Percentiles rank a stretch among this genome's conserved stretches.
These are phyloP conservation scores for Datisca glomerata DNA, from an alignment of 306 rosid species.

Conservation along the genomic window DNA sequence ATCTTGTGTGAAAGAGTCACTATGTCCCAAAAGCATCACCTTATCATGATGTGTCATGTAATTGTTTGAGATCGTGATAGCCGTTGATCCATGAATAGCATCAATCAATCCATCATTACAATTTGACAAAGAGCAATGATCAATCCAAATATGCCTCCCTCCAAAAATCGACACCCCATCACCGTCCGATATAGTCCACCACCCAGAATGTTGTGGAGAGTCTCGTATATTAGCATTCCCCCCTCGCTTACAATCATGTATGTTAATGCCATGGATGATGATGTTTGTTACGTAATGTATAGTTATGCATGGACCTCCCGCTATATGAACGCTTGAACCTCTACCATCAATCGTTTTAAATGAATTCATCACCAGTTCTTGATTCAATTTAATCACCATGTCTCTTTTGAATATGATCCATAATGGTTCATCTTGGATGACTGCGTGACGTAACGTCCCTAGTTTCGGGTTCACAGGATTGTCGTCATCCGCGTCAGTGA, in stretches of 20 bases:
- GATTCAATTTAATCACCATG: slow-evolving; percentile 49
- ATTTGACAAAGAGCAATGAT: slow-evolving; percentile 68
- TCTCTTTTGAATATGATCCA: too few species aligned
- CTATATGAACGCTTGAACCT: slow-evolving; percentile 82
- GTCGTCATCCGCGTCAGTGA: slow-evolving; percentile 57
- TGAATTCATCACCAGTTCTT: slow-evolving; percentile 74
- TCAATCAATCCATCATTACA: too few species aligned
- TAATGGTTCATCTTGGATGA: slow-evolving; percentile 74
- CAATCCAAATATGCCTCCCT: slow-evolving; percentile 58
- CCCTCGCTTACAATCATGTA: slow-evolving; percentile 68
- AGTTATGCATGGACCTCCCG: slow-evolving; percentile 64
- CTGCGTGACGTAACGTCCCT: slow-evolving; percentile 59
- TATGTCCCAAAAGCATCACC: slow-evolving; percentile 89
- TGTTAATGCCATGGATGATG: slow-evolving; percentile 68
- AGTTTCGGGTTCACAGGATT: slow-evolving; percentile 56
- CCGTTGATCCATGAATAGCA: too few species aligned
- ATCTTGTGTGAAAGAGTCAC: slow-evolving; percentile 54
- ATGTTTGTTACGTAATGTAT: slow-evolving; percentile 59
- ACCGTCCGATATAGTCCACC: slow-evolving; percentile 71
- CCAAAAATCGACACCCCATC: slow-evolving; percentile 65
- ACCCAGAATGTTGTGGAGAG: slow-evolving; percentile 62
- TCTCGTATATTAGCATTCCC: slow-evolving; percentile 50
- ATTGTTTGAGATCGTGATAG: slow-evolving; percentile 70
- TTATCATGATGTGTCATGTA: slow-evolving; percentile 91
- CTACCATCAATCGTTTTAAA: slow-evolving; percentile 87